Conservation (phyloP, 306 rosid species). For the Alnus rubra region DNA sequence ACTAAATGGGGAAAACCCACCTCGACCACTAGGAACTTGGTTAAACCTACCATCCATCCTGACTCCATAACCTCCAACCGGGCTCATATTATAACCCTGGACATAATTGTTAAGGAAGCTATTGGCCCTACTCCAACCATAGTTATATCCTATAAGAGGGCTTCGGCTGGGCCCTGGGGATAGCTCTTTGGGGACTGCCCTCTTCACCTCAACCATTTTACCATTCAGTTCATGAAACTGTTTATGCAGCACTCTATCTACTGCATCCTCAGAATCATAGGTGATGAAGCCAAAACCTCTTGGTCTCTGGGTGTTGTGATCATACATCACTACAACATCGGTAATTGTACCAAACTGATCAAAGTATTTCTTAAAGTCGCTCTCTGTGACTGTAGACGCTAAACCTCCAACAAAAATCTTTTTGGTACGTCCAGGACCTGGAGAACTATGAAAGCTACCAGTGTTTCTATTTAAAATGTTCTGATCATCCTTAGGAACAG, state of each 20-base stretch:
- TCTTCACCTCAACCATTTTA: constrained; percentile 93
- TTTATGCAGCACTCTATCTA: constrained; percentile 76
- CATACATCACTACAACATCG: constrained; percentile 95
- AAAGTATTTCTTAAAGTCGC: constrained; percentile 77
- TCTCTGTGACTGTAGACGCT: constrained; percentile 80
- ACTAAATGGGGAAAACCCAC: constrained; percentile 73
- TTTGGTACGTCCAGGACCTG: constrained; percentile 76
- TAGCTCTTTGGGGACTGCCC: constrained; percentile 92
- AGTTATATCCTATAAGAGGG: constrained; percentile 71
- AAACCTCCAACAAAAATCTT: constrained; percentile 95
- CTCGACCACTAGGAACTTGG: constrained; percentile 70
- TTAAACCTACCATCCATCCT: constrained; percentile 86
- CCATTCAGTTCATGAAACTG: constrained; percentile 91
- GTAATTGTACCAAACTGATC: constrained; percentile 83
- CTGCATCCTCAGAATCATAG: constrained; percentile 88
- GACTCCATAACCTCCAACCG: constrained; percentile 80
- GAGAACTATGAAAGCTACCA: constrained; percentile 61
- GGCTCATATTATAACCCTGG: constrained; percentile 80
- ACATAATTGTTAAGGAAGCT: constrained; percentile 64
- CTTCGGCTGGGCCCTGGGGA: constrained; percentile 77
- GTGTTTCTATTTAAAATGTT: constrained; percentile 50
- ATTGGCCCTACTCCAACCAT: constrained; percentile 62
- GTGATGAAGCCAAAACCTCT: constrained; percentile 97
- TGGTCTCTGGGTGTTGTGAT: constrained; percentile 95
- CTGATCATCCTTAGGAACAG: constrained; percentile 95